These are phyloP conservation scores for Aspergillus luchuensis DNA, from an alignment of 2,329 filamentous ascomycete genomes.

Conservation along the genomic window DNA sequence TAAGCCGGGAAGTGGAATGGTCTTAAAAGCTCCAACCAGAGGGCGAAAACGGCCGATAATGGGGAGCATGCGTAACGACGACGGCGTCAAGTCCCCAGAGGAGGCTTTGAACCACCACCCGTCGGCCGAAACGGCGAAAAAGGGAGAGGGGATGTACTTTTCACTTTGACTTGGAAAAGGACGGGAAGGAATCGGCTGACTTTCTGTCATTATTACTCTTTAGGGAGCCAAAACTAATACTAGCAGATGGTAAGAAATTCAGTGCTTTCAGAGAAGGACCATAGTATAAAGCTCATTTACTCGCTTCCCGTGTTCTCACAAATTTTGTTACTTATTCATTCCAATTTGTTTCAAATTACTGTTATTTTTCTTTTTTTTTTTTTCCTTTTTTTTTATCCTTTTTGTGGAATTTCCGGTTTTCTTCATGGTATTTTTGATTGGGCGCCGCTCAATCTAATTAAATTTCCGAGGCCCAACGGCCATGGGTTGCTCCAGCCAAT, in stretches of 20 bases:
- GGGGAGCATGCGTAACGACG: conserved; percentile 22
- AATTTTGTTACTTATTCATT: neutral
- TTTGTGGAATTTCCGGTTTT: conserved; percentile 4
- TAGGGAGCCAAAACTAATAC: no score
- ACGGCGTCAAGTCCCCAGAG: conserved; percentile 23
- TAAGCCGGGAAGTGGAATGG: conserved; percentile 18
- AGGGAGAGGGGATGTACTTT: neutral
- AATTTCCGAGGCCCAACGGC: conserved; percentile 25
- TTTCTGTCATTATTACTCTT: neutral
- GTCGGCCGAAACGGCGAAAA: conserved; percentile 17
- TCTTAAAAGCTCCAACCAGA: conserved; percentile 17
- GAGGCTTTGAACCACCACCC: conserved; percentile 11
- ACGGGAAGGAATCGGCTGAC: neutral
- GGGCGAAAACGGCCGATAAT: conserved; percentile 19
- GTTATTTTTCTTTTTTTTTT: neutral
- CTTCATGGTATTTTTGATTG: conserved; percentile 14
- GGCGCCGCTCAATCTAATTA: conserved; percentile 13
- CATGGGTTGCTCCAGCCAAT: conserved; percentile 22
- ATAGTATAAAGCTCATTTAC: neutral
- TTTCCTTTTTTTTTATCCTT: neutral
- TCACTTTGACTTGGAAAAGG: neutral
- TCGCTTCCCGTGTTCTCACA: no score
- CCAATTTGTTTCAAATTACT: neutral
- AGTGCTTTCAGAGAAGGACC: neutral
- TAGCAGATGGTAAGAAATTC: no score